Percentiles rank a stretch among this genome's conserved stretches.
These are phyloP conservation scores for Beta macrorhiza DNA, from an alignment of 179 eudicot genomes.

Conservation along the genomic window DNA sequence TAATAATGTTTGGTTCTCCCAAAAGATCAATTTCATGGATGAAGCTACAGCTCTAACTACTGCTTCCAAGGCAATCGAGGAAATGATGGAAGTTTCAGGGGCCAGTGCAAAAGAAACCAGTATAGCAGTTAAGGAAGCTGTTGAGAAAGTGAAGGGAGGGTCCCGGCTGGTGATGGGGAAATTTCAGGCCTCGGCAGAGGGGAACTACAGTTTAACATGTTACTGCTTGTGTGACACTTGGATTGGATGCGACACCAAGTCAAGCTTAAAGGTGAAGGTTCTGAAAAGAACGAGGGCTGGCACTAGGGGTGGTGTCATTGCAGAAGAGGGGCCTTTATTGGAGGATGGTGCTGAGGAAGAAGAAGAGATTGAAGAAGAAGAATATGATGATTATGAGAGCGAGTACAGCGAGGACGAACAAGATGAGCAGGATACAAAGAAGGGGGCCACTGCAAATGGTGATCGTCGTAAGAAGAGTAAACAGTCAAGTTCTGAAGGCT, in stretches of 20 bases:
- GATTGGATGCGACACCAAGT: conserved; percentile 69
- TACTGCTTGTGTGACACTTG: conserved; percentile 72
- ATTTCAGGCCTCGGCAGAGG: conserved; percentile 72
- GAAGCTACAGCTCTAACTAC: conserved; percentile 66
- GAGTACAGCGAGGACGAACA: conserved; percentile 82
- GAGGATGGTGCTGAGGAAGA: conserved; percentile 73
- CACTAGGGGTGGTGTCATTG: conserved; percentile 53
- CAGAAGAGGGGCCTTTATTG: conserved; percentile 48
- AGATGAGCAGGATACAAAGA: conserved; percentile 41
- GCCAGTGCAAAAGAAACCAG: conserved; percentile 52
- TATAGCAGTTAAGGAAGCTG: conserved; percentile 59
- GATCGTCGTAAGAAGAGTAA: conserved; percentile 27
- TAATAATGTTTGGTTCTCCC: conserved; percentile 74
- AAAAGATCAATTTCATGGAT: conserved; percentile 69
- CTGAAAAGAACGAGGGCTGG: conserved; percentile 72
- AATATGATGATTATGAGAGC: conserved; percentile 72
- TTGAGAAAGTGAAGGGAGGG: conserved; percentile 65
- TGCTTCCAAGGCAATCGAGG: conserved; percentile 69
- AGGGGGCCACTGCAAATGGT: conserved; percentile 37
- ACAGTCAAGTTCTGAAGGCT: conserved; percentile 45
- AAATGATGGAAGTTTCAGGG: conserved; percentile 67
- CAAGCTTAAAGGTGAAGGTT: conserved; percentile 59
- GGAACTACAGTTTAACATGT: conserved; percentile 57
- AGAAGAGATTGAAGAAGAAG: conserved; percentile 74
- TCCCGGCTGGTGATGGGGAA: conserved; percentile 73